These are phyloP conservation scores for Phaeodactylum tricornutum DNA, from an alignment of 108 stramenopile species.

Conservation along the genomic window DNA sequence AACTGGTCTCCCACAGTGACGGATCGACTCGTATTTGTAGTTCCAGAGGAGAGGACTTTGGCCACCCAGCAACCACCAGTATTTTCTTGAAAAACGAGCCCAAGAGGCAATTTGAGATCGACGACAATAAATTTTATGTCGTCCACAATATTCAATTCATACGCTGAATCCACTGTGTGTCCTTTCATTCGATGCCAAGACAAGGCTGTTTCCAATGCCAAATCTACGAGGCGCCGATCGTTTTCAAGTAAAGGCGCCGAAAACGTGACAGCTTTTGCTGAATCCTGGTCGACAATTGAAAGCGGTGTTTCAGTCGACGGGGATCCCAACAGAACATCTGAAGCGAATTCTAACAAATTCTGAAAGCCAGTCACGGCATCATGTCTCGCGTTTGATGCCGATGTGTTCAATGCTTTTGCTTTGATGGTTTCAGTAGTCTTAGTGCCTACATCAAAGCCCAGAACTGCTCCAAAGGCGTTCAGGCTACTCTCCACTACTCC, in stretches of 20 bases:
- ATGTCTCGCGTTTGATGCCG: too few relatives aligned
- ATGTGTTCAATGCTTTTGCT: too few relatives aligned
- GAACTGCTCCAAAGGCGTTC: too few relatives aligned
- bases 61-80: slow-evolving; percentile 63
- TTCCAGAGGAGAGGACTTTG: slow-evolving; percentile 54
- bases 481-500: too few relatives aligned
- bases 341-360: too few relatives aligned
- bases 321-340: too few relatives aligned
- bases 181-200: slow-evolving; percentile 56
- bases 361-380: too few relatives aligned
- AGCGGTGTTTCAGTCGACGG: too few relatives aligned
- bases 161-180: slow-evolving; percentile 42
- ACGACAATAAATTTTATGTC: slow-evolving; percentile 62
- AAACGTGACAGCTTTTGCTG: too few relatives aligned
- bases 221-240: slow-evolving; percentile 13
- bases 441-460: too few relatives aligned
- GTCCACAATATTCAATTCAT: slow-evolving; percentile 36
- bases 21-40: slow-evolving; percentile 29
- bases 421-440: too few relatives aligned
- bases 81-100: slow-evolving; percentile 62
- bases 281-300: too few relatives aligned
- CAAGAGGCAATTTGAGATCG: slow-evolving; percentile 53
- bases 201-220: slow-evolving; percentile 44
- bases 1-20: slow-evolving; percentile 73
- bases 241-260: slow-evolving; percentile 9